Evolutionary conservation across 228 moss, liverwort and hornwort genomes (phyloP).

Genomic region (Sphagnum fallax): DNA sequence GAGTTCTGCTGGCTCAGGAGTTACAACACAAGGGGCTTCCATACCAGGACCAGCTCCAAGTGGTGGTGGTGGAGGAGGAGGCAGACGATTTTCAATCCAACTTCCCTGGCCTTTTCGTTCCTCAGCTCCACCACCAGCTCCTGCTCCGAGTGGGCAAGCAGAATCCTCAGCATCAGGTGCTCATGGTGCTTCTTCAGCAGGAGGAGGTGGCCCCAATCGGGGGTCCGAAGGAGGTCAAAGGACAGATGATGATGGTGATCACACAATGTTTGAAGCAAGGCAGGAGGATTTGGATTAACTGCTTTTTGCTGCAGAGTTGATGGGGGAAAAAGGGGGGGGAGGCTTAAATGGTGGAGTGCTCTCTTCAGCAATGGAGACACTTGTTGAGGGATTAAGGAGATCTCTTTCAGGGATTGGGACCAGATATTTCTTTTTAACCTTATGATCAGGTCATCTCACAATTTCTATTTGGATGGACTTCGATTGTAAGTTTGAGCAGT

Average conservation of each 20-base stretch:
- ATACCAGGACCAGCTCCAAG: constrained; percentile 30
- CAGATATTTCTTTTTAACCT: too few relatives aligned
- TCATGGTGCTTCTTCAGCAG: neutral
- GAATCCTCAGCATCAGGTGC: constrained; percentile 28
- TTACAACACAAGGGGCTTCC: neutral
- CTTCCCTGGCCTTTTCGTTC: constrained; percentile 77
- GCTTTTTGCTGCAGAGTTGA: constrained; percentile 3
- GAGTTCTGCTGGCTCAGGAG: constrained; percentile 18
- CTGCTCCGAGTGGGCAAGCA: constrained; percentile 27
- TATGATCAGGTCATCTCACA: too few relatives aligned
- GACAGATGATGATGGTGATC: constrained; percentile 14
- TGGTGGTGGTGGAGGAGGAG: constrained; percentile 34
- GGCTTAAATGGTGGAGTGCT: constrained; percentile 22
- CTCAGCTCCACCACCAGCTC: constrained; percentile 29
- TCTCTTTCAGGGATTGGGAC: too few relatives aligned
- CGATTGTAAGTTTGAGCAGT: too few relatives aligned
- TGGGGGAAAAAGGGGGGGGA: neutral
- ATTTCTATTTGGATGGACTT: too few relatives aligned
- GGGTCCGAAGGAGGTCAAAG: constrained; percentile 10
- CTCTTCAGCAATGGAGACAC: neutral
- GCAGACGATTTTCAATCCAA: constrained; percentile 73
- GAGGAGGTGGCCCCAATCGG: constrained; percentile 6
- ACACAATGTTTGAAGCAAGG: constrained; percentile 10
- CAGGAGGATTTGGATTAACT: constrained; percentile 18
- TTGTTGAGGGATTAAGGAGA: too few relatives aligned